phyloP scores from a whole-genome alignment of 176 grass and related monocot species.

The Raddia distichophylla region DNA sequence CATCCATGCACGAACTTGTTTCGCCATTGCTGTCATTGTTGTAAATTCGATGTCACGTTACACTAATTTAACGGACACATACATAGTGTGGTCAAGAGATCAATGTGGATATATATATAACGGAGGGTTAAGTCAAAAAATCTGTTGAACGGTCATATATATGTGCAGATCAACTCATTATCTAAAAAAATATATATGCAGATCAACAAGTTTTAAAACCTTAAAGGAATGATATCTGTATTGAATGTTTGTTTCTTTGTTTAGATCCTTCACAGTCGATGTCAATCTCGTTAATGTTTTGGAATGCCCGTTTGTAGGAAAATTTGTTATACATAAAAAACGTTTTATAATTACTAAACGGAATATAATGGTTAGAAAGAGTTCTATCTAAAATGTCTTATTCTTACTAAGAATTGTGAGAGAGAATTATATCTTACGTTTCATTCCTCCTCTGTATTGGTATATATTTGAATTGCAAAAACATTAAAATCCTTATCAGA shows the following conservation, averaged over 20 bases:
- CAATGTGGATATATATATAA: not conserved
- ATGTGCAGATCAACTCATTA: no score
- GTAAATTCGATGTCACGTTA: constrained; percentile 8
- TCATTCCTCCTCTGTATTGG: not conserved
- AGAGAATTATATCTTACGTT: not conserved
- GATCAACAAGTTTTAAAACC: not conserved
- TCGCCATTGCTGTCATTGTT: constrained; percentile 4
- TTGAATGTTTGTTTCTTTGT: not conserved
- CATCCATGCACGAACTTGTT: constrained; percentile 29
- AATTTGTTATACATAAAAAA: not conserved
- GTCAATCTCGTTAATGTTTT: not conserved
- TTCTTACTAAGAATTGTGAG: not conserved
- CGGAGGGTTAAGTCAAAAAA: not conserved
- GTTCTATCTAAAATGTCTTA: not conserved
- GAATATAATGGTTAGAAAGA: no score
- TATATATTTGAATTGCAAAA: not conserved
- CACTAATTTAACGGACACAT: not conserved
- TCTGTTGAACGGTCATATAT: no score
- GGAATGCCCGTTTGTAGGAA: not conserved
- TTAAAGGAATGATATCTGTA: not conserved
- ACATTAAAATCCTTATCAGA: not conserved
- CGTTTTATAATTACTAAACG: not conserved
- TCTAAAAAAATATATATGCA: not conserved
- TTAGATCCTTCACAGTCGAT: not conserved
- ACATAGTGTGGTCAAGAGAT: no score